phyloP scores from a whole-genome alignment of 768 basidiomycete species.

The Auriscalpium orientale region DNA sequence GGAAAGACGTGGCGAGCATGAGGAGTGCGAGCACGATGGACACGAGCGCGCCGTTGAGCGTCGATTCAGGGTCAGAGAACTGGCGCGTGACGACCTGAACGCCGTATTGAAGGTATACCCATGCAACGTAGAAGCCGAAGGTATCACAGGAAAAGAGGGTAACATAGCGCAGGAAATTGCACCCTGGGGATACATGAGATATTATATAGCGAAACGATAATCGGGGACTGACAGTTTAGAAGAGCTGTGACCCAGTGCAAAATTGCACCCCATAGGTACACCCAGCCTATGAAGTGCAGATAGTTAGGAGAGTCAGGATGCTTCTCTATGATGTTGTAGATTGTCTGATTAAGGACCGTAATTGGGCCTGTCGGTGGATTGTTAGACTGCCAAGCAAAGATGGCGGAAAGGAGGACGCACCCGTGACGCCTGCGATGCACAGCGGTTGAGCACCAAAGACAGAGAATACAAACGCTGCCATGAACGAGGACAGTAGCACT shows the following conservation, averaged over 20 bases:
- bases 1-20: slow-evolving; percentile 68
- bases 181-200: slow-evolving; percentile 40
- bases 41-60: slow-evolving; percentile 45
- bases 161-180: slow-evolving; percentile 79
- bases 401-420: slow-evolving; percentile 25
- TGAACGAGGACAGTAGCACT: slow-evolving; percentile 75
- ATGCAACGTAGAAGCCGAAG: slow-evolving; percentile 89
- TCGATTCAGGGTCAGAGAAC: slow-evolving; percentile 32
- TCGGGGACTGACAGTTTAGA: slow-evolving; percentile 49
- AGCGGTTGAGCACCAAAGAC: slow-evolving; percentile 86
- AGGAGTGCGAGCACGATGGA: slow-evolving; percentile 68
- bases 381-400: neutral
- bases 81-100: slow-evolving; percentile 78
- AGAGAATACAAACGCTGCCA: slow-evolving; percentile 85
- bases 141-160: slow-evolving; percentile 89
- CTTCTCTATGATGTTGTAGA: slow-evolving; percentile 63
- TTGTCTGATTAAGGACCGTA: slow-evolving; percentile 88
- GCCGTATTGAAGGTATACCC: slow-evolving; percentile 86
- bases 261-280: slow-evolving; percentile 86
- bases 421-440: slow-evolving; percentile 88
- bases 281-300: slow-evolving; percentile 86
- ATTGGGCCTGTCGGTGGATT: slow-evolving; percentile 60
- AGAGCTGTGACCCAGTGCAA: slow-evolving; percentile 77
- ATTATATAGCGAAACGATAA: neutral
- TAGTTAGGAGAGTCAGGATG: slow-evolving; percentile 61